Percentiles rank a stretch among this genome's conserved stretches.
These are phyloP conservation scores for Eucalyptus urophylla DNA, from an alignment of 345 rosid genomes.

Conservation along the genomic window DNA sequence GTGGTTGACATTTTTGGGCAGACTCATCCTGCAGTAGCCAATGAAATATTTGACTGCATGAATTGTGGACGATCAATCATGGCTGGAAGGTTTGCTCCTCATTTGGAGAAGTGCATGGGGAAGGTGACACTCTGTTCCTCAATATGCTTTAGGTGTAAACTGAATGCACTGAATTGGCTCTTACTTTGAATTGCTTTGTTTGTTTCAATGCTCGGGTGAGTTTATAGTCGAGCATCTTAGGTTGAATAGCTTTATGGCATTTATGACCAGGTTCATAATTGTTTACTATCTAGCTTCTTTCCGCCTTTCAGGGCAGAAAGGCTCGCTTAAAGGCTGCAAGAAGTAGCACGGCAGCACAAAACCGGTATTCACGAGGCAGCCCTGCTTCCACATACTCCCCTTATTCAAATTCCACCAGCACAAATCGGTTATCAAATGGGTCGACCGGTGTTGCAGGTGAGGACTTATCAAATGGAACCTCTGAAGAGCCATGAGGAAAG, in stretches of 20 bases:
- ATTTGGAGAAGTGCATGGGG: slow-evolving; percentile 97
- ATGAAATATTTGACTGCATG: slow-evolving; percentile 83
- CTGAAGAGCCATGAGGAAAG: slow-evolving; percentile 23
- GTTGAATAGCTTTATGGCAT: not conserved
- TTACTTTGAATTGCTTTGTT: not conserved
- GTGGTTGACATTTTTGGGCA: slow-evolving; percentile 91
- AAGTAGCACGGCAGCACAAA: slow-evolving; percentile 74
- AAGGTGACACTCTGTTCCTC: slow-evolving; percentile 38
- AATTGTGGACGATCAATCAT: slow-evolving; percentile 75
- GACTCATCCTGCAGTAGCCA: slow-evolving; percentile 75
- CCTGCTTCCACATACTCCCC: slow-evolving; percentile 39
- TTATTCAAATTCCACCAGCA: slow-evolving; percentile 34
- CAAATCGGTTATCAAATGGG: slow-evolving; percentile 47
- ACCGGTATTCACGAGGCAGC: slow-evolving; percentile 49
- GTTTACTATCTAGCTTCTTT: not conserved
- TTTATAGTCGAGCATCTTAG: not conserved
- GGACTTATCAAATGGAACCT: slow-evolving; percentile 42
- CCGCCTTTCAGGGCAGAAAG: slow-evolving; percentile 64
- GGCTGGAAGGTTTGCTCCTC: slow-evolving; percentile 98
- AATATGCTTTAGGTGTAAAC: not conserved
- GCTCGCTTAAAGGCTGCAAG: slow-evolving; percentile 67
- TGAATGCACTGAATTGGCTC: not conserved
- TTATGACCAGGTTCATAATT: not conserved
- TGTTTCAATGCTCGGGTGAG: not conserved
- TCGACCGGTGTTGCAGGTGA: slow-evolving; percentile 40